Percentiles rank a stretch among this genome's conserved stretches.
phyloP scores from a whole-genome alignment of 2,329 filamentous ascomycete species.

The Penicillium sp. region DNA sequence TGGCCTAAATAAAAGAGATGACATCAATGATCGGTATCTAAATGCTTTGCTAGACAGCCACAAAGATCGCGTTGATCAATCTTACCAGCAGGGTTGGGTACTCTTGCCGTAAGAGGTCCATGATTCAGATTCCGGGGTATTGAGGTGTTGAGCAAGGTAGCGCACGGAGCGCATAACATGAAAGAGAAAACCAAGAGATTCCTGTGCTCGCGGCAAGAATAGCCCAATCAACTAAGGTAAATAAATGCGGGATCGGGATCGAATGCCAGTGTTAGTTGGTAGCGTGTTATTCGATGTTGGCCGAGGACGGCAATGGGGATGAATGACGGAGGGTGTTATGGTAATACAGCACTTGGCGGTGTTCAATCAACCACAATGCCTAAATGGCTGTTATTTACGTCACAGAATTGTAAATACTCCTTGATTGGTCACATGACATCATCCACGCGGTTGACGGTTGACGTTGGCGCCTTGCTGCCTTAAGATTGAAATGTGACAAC shows the following conservation, averaged over 20 bases:
- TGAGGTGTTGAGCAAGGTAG: slow-evolving; percentile 15
- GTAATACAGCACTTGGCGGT: slow-evolving; percentile 7
- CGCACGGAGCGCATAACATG: slow-evolving; percentile 36
- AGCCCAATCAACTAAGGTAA: slow-evolving; percentile 15
- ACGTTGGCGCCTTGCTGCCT: slow-evolving; percentile 1
- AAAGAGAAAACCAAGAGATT: slow-evolving; percentile 7
- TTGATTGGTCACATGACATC: slow-evolving; percentile 21
- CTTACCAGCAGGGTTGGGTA: slow-evolving; percentile 94
- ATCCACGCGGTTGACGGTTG: slow-evolving; percentile 8
- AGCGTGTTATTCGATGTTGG: slow-evolving; percentile 19
- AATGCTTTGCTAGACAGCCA: slow-evolving; percentile 15
- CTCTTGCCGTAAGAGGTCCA: slow-evolving; percentile 80
- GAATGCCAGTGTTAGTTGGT: slow-evolving; percentile 12
- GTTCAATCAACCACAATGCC: not conserved
- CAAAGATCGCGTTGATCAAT: slow-evolving; percentile 18
- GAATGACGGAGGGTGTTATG: slow-evolving; percentile 22
- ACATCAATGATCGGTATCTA: slow-evolving; percentile 10
- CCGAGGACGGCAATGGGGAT: slow-evolving; percentile 23
- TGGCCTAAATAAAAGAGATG: slow-evolving; percentile 56
- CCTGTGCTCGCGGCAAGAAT: not conserved
- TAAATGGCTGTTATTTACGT: not conserved
- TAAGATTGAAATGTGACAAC: not conserved
- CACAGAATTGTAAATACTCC: not conserved
- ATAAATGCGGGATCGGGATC: slow-evolving; percentile 16
- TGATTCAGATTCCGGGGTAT: slow-evolving; percentile 40